Evolutionary conservation across 306 rosid species (phyloP).

Genomic region (Pterocarpus macrocarpus): DNA sequence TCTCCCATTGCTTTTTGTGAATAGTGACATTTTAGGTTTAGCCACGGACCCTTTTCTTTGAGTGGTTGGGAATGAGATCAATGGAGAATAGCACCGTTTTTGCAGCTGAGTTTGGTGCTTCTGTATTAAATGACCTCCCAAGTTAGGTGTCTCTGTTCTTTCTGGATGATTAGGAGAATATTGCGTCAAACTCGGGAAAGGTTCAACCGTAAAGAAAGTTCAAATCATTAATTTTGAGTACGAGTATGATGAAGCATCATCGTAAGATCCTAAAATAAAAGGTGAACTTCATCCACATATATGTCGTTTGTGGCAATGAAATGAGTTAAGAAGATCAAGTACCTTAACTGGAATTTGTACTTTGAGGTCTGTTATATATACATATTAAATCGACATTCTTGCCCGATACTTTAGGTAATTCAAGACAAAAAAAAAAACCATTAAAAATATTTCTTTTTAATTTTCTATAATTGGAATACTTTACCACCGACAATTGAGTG

Average conservation of each 20-base stretch:
- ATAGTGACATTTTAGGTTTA: not conserved
- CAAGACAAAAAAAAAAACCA: too few relatives aligned
- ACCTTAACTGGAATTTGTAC: too few relatives aligned
- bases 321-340: not conserved
- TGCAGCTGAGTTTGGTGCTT: slow-evolving; percentile 3
- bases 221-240: too few relatives aligned
- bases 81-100: not conserved
- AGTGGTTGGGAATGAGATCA: slow-evolving; percentile 11
- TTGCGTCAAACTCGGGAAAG: not conserved
- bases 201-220: not conserved
- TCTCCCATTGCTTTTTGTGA: not conserved
- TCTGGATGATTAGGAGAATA: not conserved
- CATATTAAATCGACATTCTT: too few relatives aligned
- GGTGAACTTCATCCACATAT: not conserved
- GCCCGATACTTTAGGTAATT: too few relatives aligned
- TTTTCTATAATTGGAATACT: too few relatives aligned
- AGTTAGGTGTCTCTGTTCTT: not conserved
- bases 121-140: slow-evolving; percentile 6
- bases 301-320: not conserved
- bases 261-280: not conserved
- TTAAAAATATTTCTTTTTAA: too few relatives aligned
- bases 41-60: not conserved
- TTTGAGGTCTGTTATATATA: too few relatives aligned
- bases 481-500: too few relatives aligned
- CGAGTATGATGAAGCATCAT: not conserved